Conservation (phyloP, 2,329 filamentous ascomycete genomes). For the Chrysosporium queenslandicum region DNA sequence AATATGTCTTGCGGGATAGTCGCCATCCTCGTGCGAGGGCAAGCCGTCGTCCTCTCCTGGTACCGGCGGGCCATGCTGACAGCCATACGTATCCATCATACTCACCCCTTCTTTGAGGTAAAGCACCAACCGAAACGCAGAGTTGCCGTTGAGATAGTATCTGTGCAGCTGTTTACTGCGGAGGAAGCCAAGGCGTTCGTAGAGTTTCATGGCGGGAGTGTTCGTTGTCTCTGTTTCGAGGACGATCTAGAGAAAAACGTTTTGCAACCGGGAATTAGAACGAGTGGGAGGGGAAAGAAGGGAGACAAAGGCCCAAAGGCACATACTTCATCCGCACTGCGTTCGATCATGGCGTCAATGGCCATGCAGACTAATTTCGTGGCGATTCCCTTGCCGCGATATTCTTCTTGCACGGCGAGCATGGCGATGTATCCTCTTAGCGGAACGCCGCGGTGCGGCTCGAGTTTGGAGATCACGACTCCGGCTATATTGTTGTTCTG, state of each 20-base stretch:
- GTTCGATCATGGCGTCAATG: slow-evolving; percentile 78
- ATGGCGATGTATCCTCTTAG: slow-evolving; percentile 95
- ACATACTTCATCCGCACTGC: slow-evolving; percentile 68
- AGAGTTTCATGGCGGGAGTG: slow-evolving; percentile 76
- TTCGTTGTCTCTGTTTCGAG: slow-evolving; percentile 95
- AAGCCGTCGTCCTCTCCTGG: slow-evolving; percentile 11
- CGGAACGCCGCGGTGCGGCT: slow-evolving; percentile 76
- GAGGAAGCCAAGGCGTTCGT: slow-evolving; percentile 85
- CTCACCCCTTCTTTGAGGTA: slow-evolving; percentile 57
- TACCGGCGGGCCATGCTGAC: background rate
- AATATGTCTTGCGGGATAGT: slow-evolving; percentile 12
- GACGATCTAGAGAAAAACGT: slow-evolving; percentile 54
- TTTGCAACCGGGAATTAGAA: background rate
- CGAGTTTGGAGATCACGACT: slow-evolving; percentile 89
- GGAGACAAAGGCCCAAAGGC: background rate
- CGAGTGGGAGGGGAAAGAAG: slow-evolving; percentile 1
- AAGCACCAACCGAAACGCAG: slow-evolving; percentile 78
- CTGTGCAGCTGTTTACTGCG: slow-evolving; percentile 85
- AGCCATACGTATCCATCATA: slow-evolving; percentile 29
- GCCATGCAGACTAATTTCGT: slow-evolving; percentile 80
- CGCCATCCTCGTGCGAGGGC: slow-evolving; percentile 17
- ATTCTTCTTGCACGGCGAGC: slow-evolving; percentile 76
- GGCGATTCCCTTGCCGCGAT: slow-evolving; percentile 76
- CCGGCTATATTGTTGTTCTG: slow-evolving; percentile 57
- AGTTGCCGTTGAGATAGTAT: slow-evolving; percentile 95